Conservation (phyloP, 2,329 filamentous ascomycete species). For the Cercospora zeae-maydis region DNA sequence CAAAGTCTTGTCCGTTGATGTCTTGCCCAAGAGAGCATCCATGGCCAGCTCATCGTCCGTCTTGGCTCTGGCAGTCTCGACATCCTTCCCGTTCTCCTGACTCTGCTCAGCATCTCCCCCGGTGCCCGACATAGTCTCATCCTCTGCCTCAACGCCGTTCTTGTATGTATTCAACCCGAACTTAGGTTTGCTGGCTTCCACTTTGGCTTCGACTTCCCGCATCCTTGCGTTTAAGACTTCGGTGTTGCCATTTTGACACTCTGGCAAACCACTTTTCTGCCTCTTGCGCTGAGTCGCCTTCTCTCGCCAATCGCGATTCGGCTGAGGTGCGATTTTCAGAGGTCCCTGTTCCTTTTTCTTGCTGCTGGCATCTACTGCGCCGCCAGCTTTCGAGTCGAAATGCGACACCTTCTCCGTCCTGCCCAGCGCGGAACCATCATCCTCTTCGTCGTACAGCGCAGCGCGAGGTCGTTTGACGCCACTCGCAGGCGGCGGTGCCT, state of each 20-base stretch:
- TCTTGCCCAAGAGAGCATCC: conserved; percentile 45
- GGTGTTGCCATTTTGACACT: conserved; percentile 30
- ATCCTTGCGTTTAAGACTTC: conserved; percentile 26
- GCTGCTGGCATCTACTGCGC: conserved; percentile 45
- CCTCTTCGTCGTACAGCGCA: conserved; percentile 45
- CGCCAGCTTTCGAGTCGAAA: conserved; percentile 52
- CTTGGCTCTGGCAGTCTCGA: conserved; percentile 29
- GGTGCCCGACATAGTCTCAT: conserved; percentile 4
- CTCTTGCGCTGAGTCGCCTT: conserved; percentile 48
- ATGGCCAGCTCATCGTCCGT: conserved; percentile 58
- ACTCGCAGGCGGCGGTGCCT: conserved; percentile 32
- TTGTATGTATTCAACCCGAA: conserved; percentile 52
- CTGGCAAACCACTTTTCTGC: conserved; percentile 57
- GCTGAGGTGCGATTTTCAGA: conserved; percentile 56
- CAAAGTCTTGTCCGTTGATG: conserved; percentile 34
- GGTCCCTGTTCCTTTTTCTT: conserved; percentile 40
- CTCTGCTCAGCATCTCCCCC: conserved; percentile 23
- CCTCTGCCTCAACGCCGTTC: conserved; percentile 23
- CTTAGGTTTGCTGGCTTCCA: conserved; percentile 45
- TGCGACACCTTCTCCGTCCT: conserved; percentile 50
- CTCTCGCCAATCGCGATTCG: conserved; percentile 62
- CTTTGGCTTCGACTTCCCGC: conserved; percentile 27
- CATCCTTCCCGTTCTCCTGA: conserved; percentile 5
- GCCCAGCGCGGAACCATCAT: conserved; percentile 49
- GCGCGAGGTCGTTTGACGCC: conserved; percentile 43